phyloP scores from a whole-genome alignment of 208 protist genomes.

The Trypanosoma cruzi region DNA sequence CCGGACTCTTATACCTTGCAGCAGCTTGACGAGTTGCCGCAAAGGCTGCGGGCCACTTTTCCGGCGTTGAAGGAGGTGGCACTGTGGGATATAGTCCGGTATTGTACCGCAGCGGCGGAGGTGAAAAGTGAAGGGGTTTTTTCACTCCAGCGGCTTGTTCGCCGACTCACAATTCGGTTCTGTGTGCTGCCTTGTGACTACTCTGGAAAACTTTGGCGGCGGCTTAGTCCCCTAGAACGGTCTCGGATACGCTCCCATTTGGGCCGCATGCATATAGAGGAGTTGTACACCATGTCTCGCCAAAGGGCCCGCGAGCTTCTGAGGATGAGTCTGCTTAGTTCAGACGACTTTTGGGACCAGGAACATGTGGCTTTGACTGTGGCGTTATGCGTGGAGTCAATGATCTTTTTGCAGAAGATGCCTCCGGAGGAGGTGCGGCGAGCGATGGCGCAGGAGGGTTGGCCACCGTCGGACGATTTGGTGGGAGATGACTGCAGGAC shows the following conservation, averaged over 20 bases:
- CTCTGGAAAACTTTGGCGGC: constrained; percentile 4
- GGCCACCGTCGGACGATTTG: constrained; percentile 1
- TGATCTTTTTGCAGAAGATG: neutral
- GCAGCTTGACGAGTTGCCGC: constrained; percentile 7
- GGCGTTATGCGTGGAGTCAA: constrained; percentile 1
- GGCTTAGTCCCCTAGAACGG: constrained; percentile 7
- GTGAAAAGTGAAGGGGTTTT: neutral
- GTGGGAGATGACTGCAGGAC: neutral
- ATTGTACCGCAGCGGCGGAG: constrained; percentile 12
- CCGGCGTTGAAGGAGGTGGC: constrained; percentile 1
- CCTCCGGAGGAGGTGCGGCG: constrained; percentile 1
- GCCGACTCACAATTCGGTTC: constrained; percentile 8
- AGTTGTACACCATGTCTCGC: neutral
- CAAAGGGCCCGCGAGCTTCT: neutral
- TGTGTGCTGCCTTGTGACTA: constrained; percentile 9
- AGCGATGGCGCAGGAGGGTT: constrained; percentile 9
- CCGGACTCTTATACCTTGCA: neutral
- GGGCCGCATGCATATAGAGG: neutral
- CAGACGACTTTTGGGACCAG: constrained; percentile 15
- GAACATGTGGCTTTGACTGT: constrained; percentile 5
- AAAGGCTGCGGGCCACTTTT: neutral
- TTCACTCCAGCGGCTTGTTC: constrained; percentile 11
- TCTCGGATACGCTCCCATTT: constrained; percentile 4
- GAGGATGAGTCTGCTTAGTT: neutral
- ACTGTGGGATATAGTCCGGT: neutral